These are phyloP conservation scores for Verticillium dahliae DNA, from an alignment of 2,329 filamentous ascomycete species.

Conservation along the genomic window DNA sequence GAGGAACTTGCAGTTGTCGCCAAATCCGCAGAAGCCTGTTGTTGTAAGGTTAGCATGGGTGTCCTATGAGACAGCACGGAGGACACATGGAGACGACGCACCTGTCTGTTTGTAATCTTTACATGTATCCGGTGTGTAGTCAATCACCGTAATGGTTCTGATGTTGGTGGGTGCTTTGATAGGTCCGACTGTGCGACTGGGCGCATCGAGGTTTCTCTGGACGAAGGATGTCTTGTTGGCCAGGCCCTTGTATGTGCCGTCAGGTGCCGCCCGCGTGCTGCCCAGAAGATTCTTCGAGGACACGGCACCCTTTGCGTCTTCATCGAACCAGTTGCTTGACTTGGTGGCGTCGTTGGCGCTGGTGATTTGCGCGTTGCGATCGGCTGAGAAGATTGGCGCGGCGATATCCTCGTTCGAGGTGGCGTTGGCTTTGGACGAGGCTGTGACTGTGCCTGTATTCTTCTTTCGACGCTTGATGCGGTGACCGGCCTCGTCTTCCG, in stretches of 20 bases:
- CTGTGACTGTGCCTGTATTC: constrained; percentile 57
- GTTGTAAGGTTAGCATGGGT: neutral
- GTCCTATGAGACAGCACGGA: neutral
- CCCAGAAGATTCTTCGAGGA: constrained; percentile 51
- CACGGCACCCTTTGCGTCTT: constrained; percentile 44
- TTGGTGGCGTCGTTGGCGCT: constrained; percentile 84
- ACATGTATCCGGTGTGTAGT: constrained; percentile 89
- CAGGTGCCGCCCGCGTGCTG: constrained; percentile 42
- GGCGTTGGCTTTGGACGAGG: constrained; percentile 46
- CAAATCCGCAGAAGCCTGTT: constrained; percentile 52
- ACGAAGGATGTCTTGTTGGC: constrained; percentile 70
- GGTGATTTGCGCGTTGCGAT: constrained; percentile 56
- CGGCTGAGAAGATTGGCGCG: constrained; percentile 50
- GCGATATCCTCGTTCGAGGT: constrained; percentile 33
- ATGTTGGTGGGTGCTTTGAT: constrained; percentile 86
- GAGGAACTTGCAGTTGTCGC: constrained; percentile 76
- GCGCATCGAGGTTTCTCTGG: constrained; percentile 71
- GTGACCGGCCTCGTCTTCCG: constrained; percentile 70
- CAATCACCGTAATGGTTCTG: constrained; percentile 80
- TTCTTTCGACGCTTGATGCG: constrained; percentile 74
- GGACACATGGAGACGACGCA: constrained; percentile 17
- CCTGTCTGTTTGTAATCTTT: constrained; percentile 88
- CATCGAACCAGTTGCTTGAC: constrained; percentile 82
- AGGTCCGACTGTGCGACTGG: constrained; percentile 67
- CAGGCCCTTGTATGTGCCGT: constrained; percentile 72